Evolutionary conservation across 192 early-diverging fungal species (phyloP).

Genomic region (Entophlyctis luteolus): DNA sequence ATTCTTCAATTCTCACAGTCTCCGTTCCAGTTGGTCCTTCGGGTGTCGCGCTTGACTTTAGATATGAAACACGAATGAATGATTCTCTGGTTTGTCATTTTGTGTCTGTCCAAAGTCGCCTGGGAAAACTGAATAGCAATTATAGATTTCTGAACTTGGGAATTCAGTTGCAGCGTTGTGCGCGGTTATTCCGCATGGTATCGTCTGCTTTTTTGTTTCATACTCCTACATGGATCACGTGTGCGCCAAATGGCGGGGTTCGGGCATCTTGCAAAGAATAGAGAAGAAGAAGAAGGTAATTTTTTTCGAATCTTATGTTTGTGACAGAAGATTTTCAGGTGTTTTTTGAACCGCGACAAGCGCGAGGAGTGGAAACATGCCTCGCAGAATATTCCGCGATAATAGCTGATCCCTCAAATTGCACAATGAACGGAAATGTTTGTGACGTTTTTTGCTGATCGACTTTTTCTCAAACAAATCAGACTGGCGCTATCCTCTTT

Average conservation of each 20-base stretch:
- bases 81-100: conserved; percentile 38
- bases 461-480: neutral
- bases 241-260: conserved; percentile 54
- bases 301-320: neutral
- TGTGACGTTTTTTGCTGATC: neutral
- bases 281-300: conserved; percentile 56
- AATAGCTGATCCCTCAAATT: conserved; percentile 16
- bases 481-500: conserved; percentile 69
- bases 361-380: conserved; percentile 50
- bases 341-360: conserved; percentile 66
- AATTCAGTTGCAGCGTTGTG: conserved; percentile 65
- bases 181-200: conserved; percentile 73
- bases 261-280: conserved; percentile 48
- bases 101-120: neutral
- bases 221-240: conserved; percentile 67
- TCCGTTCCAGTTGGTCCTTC: conserved; percentile 64
- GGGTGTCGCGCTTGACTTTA: conserved; percentile 61
- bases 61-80: conserved; percentile 58
- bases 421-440: neutral
- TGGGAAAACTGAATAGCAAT: neutral
- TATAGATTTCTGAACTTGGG: conserved; percentile 66
- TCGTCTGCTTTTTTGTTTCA: conserved; percentile 85
- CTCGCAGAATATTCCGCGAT: conserved; percentile 56
- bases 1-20: conserved; percentile 67
- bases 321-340: conserved; percentile 36